phyloP scores from a whole-genome alignment of 1,284 basidiomycete genomes.

The Melampsora larici-populina region DNA sequence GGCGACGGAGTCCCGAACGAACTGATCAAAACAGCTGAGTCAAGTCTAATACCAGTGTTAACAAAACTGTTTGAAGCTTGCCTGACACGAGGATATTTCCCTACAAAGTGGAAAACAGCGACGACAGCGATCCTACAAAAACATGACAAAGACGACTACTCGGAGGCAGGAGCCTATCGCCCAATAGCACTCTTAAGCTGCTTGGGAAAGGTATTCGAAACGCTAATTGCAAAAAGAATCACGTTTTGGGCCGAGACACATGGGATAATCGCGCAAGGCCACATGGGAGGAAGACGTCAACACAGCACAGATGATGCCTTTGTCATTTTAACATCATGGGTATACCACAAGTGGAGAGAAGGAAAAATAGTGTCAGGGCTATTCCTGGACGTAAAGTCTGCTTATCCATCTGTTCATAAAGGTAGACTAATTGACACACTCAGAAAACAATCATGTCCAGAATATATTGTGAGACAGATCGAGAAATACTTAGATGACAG shows the following conservation, averaged over 20 bases:
- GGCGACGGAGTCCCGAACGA: constrained; percentile 4
- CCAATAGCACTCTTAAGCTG: constrained; percentile 13
- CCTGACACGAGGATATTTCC: not conserved
- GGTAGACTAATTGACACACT: not conserved
- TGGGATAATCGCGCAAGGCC: not conserved
- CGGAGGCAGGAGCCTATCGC: too few relatives aligned
- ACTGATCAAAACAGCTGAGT: not conserved
- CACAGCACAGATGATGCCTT: too few relatives aligned
- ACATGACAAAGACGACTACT: not conserved
- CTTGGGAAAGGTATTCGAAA: constrained; percentile 9
- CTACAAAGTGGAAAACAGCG: not conserved
- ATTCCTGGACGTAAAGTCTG: constrained; percentile 3
- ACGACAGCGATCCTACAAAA: not conserved
- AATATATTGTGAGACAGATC: not conserved
- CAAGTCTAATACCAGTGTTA: not conserved
- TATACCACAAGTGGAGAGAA: constrained; percentile 1
- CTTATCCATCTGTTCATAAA: not conserved
- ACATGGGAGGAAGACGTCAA: not conserved
- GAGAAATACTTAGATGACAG: not conserved
- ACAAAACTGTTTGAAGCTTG: not conserved
- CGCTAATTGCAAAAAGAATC: not conserved
- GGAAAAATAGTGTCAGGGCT: constrained; percentile 2
- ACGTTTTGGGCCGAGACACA: not conserved
- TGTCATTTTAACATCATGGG: not conserved
- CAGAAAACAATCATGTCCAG: not conserved